These are phyloP conservation scores for Magnusiomyces ingens DNA, from an alignment of 1,139 yeast genomes.

Conservation along the genomic window DNA sequence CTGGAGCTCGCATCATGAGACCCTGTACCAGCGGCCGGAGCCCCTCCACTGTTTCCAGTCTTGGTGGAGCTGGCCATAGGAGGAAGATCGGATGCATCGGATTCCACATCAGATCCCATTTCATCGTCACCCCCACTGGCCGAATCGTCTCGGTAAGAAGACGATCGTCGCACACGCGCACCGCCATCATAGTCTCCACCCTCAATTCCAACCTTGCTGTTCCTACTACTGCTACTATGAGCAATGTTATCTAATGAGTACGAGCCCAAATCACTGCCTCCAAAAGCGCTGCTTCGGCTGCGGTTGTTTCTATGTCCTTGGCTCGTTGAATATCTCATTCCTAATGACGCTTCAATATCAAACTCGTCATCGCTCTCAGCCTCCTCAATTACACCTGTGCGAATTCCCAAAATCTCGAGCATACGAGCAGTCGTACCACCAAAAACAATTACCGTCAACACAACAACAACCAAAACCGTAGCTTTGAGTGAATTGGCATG, in stretches of 20 bases:
- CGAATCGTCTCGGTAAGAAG: constrained; percentile 23
- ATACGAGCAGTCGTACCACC: constrained; percentile 99
- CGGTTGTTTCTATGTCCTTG: background rate
- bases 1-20: constrained; percentile 8
- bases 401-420: constrained; percentile 90
- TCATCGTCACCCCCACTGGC: constrained; percentile 16
- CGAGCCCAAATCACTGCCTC: constrained; percentile 4
- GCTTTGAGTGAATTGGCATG: constrained; percentile 84
- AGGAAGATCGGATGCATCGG: constrained; percentile 27
- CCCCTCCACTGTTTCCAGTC: too few species aligned
- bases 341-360: constrained; percentile 71
- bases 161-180: constrained; percentile 20
- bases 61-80: constrained; percentile 25
- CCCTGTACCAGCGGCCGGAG: too few species aligned
- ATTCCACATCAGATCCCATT: constrained; percentile 24
- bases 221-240: background rate
- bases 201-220: constrained; percentile 4
- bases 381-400: constrained; percentile 84
- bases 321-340: constrained; percentile 9
- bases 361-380: constrained; percentile 87
- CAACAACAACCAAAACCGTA: constrained; percentile 93
- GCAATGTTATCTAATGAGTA: background rate
- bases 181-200: constrained; percentile 9
- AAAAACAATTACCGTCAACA: constrained; percentile 87
- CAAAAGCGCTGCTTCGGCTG: constrained; percentile 3